Evolutionary conservation across 2,329 filamentous ascomycete species (phyloP), one percentile per base, ranked within the genome.

Genomic region (Phoma sp.): DNA sequence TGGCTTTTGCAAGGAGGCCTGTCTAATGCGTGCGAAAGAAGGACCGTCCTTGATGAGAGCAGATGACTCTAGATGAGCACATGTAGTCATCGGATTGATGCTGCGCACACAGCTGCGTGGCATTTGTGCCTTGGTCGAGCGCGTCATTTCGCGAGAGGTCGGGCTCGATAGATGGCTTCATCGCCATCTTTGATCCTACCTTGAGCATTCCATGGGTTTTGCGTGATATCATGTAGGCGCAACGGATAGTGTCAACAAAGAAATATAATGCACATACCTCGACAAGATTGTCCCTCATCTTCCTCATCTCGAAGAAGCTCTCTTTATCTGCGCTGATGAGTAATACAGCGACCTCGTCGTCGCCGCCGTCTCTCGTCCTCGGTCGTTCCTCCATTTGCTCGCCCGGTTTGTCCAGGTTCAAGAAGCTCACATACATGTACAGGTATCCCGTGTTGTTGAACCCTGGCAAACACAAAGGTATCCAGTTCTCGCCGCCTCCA

Each of bases 391-490:
- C 70, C 74, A 77, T 73, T 25, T 75, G 75, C 50, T 76, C 78
- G 29, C 76, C 80, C 22, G 67, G 69, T 17, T 81, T 75, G 38
- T 82, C 80, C 33, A 85, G 81, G 64, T 91, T 87, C 58, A 99
- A 85, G 74, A 98, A 99, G 80, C 91, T 96, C 72, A 99, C 95
- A 71, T 98, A 99, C 92, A 99, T 98, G 79, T 99, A 97, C 1
- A 99, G 83, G 72, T 96, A 99, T 24, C 95, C 96, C 46, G 88
- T 90, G 74, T 92, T 98, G 78, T 99, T 99, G 79, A 99, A 99
- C 5, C 93, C 94, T 0, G 95, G 96, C 3, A 99, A 83, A 68
- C 95, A 99, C 6, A 99, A 82, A 0, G 95, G 95, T 43, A 98
- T 94, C 95, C 95, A 99, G 68, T 94, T 97, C 76, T 99, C 95